These are phyloP conservation scores for Backusella macrospora DNA, from an alignment of 192 early-diverging fungal species.

Conservation along the genomic window DNA sequence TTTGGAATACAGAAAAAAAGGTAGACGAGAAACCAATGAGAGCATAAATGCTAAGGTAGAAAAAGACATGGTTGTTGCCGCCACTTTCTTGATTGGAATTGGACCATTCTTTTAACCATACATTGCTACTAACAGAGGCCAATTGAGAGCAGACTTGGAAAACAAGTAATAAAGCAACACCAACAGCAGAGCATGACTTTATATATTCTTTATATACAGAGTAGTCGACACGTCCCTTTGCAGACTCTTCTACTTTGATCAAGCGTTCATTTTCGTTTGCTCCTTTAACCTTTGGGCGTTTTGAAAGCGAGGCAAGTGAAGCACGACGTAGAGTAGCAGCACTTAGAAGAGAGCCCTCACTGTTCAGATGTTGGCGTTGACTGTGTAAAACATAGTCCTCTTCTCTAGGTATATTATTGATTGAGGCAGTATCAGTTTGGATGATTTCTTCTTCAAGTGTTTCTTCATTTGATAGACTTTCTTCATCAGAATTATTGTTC, in stretches of 20 bases:
- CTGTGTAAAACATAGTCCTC: conserved; percentile 25
- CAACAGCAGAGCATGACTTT: conserved; percentile 66
- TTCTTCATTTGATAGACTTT: conserved; percentile 25
- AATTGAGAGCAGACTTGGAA: conserved; percentile 61
- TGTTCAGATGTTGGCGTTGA: background rate
- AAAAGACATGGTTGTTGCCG: conserved; percentile 45
- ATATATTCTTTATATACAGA: conserved; percentile 81
- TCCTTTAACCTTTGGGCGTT: conserved; percentile 14
- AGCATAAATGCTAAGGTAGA: conserved; percentile 82
- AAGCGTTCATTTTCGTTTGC: conserved; percentile 47
- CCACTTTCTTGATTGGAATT: conserved; percentile 52
- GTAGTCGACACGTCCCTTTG: conserved; percentile 79
- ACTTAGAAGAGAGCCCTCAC: conserved; percentile 31
- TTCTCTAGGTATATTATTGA: conserved; percentile 36
- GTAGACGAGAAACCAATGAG: conserved; percentile 72
- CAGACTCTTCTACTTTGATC: conserved; percentile 80
- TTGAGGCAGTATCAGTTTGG: background rate
- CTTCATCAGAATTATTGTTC: conserved; percentile 28
- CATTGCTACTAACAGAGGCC: conserved; percentile 58
- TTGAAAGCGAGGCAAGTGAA: conserved; percentile 49
- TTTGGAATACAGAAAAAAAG: conserved; percentile 65
- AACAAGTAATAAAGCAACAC: conserved; percentile 58
- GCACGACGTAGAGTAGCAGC: conserved; percentile 58
- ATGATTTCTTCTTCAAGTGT: conserved; percentile 18
- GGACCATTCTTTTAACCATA: conserved; percentile 81